Evolutionary conservation across 2,329 filamentous ascomycete species (phyloP).

Genomic region (Sclerotinia borealis): DNA sequence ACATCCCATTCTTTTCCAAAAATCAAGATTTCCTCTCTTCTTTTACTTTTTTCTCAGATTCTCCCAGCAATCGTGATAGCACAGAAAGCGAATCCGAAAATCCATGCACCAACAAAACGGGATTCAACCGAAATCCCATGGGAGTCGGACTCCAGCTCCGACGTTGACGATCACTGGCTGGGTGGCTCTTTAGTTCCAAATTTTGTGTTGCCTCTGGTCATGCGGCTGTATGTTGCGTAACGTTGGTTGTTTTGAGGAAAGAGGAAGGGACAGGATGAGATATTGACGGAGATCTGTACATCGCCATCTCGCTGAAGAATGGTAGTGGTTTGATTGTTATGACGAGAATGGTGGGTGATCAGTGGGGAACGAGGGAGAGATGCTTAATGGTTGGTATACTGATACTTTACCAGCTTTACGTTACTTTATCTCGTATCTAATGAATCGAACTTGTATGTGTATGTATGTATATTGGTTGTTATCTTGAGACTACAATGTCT

Average conservation of each 20-base stretch:
- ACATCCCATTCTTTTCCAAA: not conserved
- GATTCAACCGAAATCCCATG: not conserved
- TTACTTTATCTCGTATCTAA: not conserved
- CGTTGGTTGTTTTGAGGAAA: not conserved
- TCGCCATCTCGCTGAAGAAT: slow-evolving; percentile 12
- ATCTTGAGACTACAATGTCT: not conserved
- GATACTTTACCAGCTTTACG: not conserved
- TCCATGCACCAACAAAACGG: not conserved
- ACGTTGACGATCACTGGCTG: not conserved
- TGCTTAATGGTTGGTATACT: not conserved
- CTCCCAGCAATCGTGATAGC: not conserved
- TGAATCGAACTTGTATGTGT: not conserved
- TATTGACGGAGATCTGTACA: slow-evolving; percentile 10
- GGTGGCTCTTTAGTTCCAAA: not conserved
- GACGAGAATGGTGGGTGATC: not conserved
- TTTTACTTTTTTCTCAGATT: not conserved
- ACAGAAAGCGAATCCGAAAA: not conserved
- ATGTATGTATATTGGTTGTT: not conserved
- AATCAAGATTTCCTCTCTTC: not conserved
- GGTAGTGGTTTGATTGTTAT: not conserved
- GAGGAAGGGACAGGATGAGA: slow-evolving; percentile 2
- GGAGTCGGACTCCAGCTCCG: slow-evolving; percentile 2
- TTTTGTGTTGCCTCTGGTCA: slow-evolving; percentile 7
- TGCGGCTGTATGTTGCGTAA: slow-evolving; percentile 6
- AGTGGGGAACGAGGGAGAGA: not conserved